Base-by-base conservation (phyloP, 2,329 filamentous ascomycete species). In the Colletotrichum costaricense region DNA sequence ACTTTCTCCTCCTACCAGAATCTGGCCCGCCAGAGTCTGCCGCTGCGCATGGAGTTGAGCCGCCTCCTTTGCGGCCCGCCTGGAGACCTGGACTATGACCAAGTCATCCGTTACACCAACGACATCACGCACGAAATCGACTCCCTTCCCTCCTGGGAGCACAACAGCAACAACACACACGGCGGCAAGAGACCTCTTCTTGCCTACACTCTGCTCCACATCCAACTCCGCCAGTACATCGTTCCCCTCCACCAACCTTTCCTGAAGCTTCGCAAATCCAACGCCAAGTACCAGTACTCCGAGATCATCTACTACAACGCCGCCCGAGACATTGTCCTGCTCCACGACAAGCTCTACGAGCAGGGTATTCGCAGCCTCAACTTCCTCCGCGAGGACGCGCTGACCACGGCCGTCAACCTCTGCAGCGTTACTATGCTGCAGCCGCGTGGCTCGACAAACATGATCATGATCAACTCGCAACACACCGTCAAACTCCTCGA, bases 291-390 rank as follows among this genome's bases (percentile, higher is more conserved):
- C 77, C 89, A 91, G 76, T 89, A 89, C 77, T 90, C 89, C 1
- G 89, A 91, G 76, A 89, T 90, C 71, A 87, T 91, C 60, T 91
- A 91, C 83, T 91, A 91, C 80, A 91, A 89, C 68, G 88, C 89
- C 0, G 89, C 89, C 1, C 85, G 89, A 42, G 89, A 91, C 75
- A 89, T 91, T 76, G 88, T 91, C 1, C 82, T 91, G n/a, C 84
- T 91, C 74, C 88, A 91, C 78, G 88, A 91, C 78, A 89, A 88
- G 76, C 85, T 91, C 38, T 88, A 88, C 71, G 87, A 91, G 74
- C 89, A 89, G 76, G 88, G 89, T 30, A 85, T 91, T 66, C 86
- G 89, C 49, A 87, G 88, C 14, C 83, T 91, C 68, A 90, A 90
- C 80, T 91, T 91, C 76, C 79, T 91, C 54, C 86, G 89, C 59